These are phyloP conservation scores for Ilyonectria sp. DNA, from an alignment of 2,329 filamentous ascomycete genomes.

Conservation along the genomic window DNA sequence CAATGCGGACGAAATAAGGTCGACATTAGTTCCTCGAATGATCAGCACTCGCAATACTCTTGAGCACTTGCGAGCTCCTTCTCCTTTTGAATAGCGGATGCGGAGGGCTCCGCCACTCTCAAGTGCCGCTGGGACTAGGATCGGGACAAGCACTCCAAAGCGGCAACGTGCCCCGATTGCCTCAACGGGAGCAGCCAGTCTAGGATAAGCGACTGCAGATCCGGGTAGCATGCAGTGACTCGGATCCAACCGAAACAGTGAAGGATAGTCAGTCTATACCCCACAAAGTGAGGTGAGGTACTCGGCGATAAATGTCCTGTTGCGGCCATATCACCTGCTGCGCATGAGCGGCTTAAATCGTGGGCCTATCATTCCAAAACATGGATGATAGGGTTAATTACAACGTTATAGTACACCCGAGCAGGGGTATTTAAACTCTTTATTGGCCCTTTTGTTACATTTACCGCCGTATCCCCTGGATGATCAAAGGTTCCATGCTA, in stretches of 20 bases:
- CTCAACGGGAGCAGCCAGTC: conserved; percentile 15
- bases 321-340: conserved; percentile 13
- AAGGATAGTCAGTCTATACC: conserved; percentile 9
- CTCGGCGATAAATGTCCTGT: conserved; percentile 5
- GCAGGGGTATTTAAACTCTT: neutral
- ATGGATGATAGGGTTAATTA: neutral
- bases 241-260: conserved; percentile 11
- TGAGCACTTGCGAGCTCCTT: conserved; percentile 10
- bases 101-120: conserved; percentile 8
- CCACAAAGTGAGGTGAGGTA: conserved; percentile 14
- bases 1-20: conserved; percentile 2
- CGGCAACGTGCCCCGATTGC: conserved; percentile 15
- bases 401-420: neutral
- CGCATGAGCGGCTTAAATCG: conserved; percentile 6
- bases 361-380: neutral
- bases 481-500: neutral
- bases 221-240: neutral
- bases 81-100: conserved; percentile 17
- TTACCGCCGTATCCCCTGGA: neutral
- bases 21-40: conserved; percentile 25
- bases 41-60: conserved; percentile 9
- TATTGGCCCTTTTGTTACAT: neutral
- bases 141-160: conserved; percentile 18
- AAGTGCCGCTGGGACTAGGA: conserved; percentile 8
- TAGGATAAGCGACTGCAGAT: conserved; percentile 20